These are phyloP conservation scores for Scleroderma bovista DNA, from an alignment of 768 basidiomycete genomes.

Conservation along the genomic window DNA sequence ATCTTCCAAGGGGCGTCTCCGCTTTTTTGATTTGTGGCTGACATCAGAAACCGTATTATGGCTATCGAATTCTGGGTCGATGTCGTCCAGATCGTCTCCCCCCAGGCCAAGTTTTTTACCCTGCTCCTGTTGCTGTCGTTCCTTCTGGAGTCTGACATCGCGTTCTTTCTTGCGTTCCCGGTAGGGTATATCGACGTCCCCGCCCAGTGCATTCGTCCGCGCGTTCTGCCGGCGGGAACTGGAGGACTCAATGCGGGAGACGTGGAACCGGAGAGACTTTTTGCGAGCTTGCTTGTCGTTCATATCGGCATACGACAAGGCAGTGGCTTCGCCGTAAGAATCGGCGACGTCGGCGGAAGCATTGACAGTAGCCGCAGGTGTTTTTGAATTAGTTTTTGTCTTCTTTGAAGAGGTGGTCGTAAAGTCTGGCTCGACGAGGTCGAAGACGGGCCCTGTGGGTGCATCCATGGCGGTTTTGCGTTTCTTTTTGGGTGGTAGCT, in stretches of 20 bases:
- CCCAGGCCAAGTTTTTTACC: constrained; percentile 38
- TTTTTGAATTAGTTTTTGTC: constrained; percentile 13
- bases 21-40: constrained; percentile 17
- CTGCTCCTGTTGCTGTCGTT: constrained; percentile 28
- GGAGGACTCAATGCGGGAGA: constrained; percentile 82
- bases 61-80: constrained; percentile 36
- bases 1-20: constrained; percentile 33
- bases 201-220: constrained; percentile 63
- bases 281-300: constrained; percentile 79
- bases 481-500: constrained; percentile 59
- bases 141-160: constrained; percentile 49
- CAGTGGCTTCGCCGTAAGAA: constrained; percentile 69
- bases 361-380: constrained; percentile 4
- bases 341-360: constrained; percentile 11
- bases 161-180: constrained; percentile 64
- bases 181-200: constrained; percentile 95
- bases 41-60: constrained; percentile 9
- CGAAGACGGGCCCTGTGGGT: constrained; percentile 46
- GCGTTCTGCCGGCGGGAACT: constrained; percentile 72
- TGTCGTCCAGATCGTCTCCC: constrained; percentile 64
- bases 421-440: constrained; percentile 79
- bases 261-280: constrained; percentile 88
- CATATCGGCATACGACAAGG: constrained; percentile 65
- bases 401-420: constrained; percentile 22
- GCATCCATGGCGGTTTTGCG: constrained; percentile 38